Percentiles rank a stretch among this genome's conserved stretches.
Conservation (phyloP, 345 rosid species). For the Pugionium cornutum region DNA sequence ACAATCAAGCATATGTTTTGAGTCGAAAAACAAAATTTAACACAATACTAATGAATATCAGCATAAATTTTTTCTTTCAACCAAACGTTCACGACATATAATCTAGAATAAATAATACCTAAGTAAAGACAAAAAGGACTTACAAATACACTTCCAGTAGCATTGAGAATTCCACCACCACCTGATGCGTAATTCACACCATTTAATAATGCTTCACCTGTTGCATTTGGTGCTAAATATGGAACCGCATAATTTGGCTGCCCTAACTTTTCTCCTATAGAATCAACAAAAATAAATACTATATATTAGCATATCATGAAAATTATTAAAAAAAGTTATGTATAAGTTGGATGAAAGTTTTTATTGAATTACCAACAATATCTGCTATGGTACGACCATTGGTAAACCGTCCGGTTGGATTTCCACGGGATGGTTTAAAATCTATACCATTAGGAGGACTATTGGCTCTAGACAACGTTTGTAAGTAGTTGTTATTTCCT, state of each 20-base stretch:
- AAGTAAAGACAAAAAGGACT: slow-evolving; percentile 19
- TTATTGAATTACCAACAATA: slow-evolving; percentile 52
- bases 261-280: slow-evolving; percentile 77
- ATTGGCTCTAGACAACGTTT: slow-evolving; percentile 79
- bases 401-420: slow-evolving; percentile 86
- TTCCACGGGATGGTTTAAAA: slow-evolving; percentile 68
- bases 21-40: neutral
- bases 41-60: too few species aligned
- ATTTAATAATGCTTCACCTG: slow-evolving; percentile 60
- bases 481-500: slow-evolving; percentile 80
- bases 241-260: slow-evolving; percentile 67
- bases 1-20: neutral
- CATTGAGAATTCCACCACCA: slow-evolving; percentile 90
- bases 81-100: slow-evolving; percentile 9
- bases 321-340: neutral
- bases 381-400: slow-evolving; percentile 93
- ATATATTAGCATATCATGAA: neutral
- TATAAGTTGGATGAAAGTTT: neutral
- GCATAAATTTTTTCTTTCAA: slow-evolving; percentile 23
- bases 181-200: slow-evolving; percentile 97
- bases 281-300: neutral
- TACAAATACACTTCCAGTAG: slow-evolving; percentile 90
- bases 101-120: neutral
- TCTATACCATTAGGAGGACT: slow-evolving; percentile 85
- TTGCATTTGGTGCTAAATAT: slow-evolving; percentile 70